Evolutionary conservation across 495 filamentous ascomycete genomes (phyloP).

Genomic region (Neurospora sp.): DNA sequence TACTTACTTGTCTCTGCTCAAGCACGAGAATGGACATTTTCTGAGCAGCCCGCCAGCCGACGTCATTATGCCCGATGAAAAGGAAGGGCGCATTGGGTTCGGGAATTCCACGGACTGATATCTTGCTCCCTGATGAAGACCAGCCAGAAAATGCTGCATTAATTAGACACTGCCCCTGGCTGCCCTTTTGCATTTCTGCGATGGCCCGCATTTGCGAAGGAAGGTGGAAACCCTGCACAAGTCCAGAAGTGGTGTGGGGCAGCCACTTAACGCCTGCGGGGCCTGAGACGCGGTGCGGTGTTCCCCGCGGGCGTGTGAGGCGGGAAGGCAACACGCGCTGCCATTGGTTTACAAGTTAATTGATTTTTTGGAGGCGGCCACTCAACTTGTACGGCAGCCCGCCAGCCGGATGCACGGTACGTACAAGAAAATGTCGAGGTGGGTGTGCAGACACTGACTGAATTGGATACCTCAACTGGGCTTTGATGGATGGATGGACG

Average conservation of each 20-base stretch:
- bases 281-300: background rate
- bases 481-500: background rate
- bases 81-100: background rate
- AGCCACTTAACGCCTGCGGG: background rate
- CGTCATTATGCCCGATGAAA: background rate
- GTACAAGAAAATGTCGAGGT: background rate
- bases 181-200: background rate
- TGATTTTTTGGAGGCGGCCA: background rate
- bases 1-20: background rate
- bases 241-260: background rate
- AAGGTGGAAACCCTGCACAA: background rate
- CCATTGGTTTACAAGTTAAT: background rate
- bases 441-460: background rate
- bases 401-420: background rate
- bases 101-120: background rate
- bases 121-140: background rate
- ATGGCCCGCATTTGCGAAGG: background rate
- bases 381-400: background rate
- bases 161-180: background rate
- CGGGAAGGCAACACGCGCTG: background rate
- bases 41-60: background rate
- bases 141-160: background rate
- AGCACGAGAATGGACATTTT: background rate
- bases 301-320: background rate
- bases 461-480: background rate